Evolutionary conservation across 495 filamentous ascomycete species (phyloP).

Genomic region (Aspergillus sclerotioniger): DNA sequence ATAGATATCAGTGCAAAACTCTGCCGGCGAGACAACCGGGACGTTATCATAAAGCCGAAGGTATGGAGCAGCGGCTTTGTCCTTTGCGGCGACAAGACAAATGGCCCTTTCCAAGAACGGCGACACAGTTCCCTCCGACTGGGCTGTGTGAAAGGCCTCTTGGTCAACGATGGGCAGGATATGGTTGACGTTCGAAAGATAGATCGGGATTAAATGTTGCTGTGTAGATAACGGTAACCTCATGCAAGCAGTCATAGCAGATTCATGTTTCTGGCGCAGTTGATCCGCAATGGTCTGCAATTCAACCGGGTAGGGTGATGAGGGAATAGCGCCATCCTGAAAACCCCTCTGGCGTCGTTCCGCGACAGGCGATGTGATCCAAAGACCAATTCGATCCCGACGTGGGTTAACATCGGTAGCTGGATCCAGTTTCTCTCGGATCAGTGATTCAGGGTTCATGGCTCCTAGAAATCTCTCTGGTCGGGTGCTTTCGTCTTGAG

Average conservation of each 20-base stretch:
- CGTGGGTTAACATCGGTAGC: background rate
- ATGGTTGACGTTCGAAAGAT: conserved; percentile 35
- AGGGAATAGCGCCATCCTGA: background rate
- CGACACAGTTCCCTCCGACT: conserved; percentile 24
- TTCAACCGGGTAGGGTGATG: background rate
- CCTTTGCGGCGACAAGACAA: conserved; percentile 47
- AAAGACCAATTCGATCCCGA: background rate
- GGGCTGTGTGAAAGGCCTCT: conserved; percentile 20
- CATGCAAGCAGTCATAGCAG: background rate
- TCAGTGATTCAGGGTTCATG: background rate
- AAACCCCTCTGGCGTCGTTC: background rate
- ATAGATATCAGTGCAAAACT: conserved; percentile 41
- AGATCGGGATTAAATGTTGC: conserved; percentile 28
- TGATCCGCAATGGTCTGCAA: background rate
- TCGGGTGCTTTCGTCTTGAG: background rate
- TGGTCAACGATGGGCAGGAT: conserved; percentile 40
- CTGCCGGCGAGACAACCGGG: conserved; percentile 25
- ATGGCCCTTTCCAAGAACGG: conserved; percentile 44
- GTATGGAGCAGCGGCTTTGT: conserved; percentile 29
- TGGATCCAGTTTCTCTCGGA: background rate
- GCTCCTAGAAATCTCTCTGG: background rate
- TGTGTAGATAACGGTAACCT: conserved; percentile 17
- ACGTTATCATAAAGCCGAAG: conserved; percentile 31
- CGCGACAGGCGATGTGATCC: background rate
- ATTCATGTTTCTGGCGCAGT: background rate